Evolutionary conservation across 192 early-diverging fungal genomes (phyloP).

Genomic region (Allomyces javanicus): DNA sequence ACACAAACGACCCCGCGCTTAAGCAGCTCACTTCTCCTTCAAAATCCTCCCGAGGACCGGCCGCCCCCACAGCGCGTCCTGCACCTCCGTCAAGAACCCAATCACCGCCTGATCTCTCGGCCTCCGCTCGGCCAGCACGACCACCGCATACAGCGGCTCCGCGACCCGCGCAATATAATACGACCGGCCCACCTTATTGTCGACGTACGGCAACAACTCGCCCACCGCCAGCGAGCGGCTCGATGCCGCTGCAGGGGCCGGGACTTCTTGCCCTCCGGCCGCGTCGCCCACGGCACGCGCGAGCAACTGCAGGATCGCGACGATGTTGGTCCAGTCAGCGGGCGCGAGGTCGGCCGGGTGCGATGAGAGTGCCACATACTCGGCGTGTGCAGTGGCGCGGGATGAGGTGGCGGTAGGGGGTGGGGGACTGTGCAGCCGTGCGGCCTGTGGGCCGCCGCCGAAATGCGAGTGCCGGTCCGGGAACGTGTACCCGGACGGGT

Average conservation of each 20-base stretch:
- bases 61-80: neutral
- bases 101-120: neutral
- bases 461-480: neutral
- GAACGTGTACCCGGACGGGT: neutral
- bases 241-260: neutral
- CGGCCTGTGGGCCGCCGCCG: neutral
- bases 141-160: neutral
- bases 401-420: neutral
- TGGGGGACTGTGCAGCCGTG: neutral
- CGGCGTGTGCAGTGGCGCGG: neutral
- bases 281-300: neutral
- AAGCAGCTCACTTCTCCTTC: too few species aligned
- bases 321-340: neutral
- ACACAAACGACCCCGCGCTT: too few species aligned
- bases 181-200: neutral
- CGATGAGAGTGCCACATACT: neutral
- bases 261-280: neutral
- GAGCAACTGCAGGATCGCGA: neutral
- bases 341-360: neutral
- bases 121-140: neutral
- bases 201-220: neutral
- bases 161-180: neutral
- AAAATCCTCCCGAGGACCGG: too few species aligned
- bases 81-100: neutral
- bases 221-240: neutral